Evolutionary conservation across 345 rosid genomes (phyloP).

Genomic region (Salix dunnii): DNA sequence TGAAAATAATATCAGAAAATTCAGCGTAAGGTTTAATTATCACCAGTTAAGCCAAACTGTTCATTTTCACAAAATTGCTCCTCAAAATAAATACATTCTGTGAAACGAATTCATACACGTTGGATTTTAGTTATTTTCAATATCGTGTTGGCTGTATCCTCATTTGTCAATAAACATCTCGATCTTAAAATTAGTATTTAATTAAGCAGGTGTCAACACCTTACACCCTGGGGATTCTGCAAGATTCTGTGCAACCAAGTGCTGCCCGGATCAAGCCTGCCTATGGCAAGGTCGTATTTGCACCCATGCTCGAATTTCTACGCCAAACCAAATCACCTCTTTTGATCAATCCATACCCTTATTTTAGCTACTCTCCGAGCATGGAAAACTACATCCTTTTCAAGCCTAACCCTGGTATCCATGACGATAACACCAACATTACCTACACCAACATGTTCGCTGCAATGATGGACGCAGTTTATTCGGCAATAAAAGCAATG

Average conservation of each 20-base stretch:
- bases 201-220: constrained; percentile 63
- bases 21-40: not conserved
- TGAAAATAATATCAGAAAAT: not conserved
- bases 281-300: constrained; percentile 43
- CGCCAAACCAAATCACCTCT: constrained; percentile 70
- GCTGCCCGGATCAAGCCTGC: constrained; percentile 45
- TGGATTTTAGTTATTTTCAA: not conserved
- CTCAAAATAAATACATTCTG: not conserved
- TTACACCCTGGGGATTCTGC: constrained; percentile 50
- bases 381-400: constrained; percentile 48
- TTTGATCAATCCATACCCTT: constrained; percentile 80
- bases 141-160: not conserved
- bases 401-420: constrained; percentile 43
- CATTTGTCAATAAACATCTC: not conserved
- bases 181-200: not conserved
- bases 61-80: not conserved
- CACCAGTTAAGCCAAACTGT: not conserved
- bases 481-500: constrained; percentile 58
- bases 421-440: constrained; percentile 43
- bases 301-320: constrained; percentile 63
- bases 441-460: constrained; percentile 70
- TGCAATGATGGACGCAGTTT: constrained; percentile 56
- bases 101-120: not conserved
- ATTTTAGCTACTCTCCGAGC: constrained; percentile 43
- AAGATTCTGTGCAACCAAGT: constrained; percentile 50